Evolutionary conservation across 495 filamentous ascomycete species (phyloP).

Genomic region (Chaetomium cochliodes): DNA sequence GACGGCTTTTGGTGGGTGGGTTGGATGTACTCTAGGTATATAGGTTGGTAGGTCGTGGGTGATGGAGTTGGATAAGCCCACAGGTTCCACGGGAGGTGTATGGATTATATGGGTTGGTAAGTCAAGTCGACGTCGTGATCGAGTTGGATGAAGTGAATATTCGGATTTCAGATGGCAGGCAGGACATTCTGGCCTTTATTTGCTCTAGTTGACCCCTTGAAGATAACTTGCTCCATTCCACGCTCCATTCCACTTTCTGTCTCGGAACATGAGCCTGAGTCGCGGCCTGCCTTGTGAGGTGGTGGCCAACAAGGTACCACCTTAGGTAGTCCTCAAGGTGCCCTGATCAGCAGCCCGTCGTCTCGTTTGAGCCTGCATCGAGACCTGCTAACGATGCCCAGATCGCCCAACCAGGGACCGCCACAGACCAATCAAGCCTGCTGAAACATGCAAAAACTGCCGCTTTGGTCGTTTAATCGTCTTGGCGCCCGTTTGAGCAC

Average conservation of each 20-base stretch:
- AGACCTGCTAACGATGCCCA: neutral
- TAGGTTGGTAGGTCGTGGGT: no score
- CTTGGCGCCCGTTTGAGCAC: conserved; percentile 22
- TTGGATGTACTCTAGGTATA: no score
- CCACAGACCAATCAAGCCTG: conserved; percentile 18
- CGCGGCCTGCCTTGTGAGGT: neutral
- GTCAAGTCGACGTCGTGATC: no score
- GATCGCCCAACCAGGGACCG: neutral
- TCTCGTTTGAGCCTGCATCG: conserved; percentile 12
- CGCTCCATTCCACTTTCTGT: neutral
- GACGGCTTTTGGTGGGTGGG: neutral
- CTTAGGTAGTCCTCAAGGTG: neutral
- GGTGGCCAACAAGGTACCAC: neutral
- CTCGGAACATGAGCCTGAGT: neutral
- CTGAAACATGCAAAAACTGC: conserved; percentile 30
- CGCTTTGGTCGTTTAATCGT: conserved; percentile 22
- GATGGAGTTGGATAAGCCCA: no score
- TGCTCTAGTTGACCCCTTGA: no score
- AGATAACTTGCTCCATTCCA: neutral
- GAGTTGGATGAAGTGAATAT: no score
- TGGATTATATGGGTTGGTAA: no score
- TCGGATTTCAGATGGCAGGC: no score
- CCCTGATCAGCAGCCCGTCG: neutral
- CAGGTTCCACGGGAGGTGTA: no score
- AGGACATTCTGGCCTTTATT: no score